Percentiles rank a stretch among this genome's conserved stretches.
Evolutionary conservation across 768 basidiomycete species (phyloP).

Genomic region (Obba rivulosa): DNA sequence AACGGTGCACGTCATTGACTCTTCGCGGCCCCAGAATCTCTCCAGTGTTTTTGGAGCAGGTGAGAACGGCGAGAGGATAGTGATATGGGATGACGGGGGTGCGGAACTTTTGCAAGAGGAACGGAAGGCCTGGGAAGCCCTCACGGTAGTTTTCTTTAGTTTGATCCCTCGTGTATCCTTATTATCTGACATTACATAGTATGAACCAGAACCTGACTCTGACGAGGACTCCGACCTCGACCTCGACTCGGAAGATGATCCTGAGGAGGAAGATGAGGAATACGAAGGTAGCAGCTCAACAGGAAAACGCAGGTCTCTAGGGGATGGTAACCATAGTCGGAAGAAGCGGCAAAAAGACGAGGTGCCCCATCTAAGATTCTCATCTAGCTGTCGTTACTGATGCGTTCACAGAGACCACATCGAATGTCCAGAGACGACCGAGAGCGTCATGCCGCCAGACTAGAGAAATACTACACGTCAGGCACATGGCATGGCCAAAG

Average conservation of each 20-base stretch:
- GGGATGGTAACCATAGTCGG: conserved; percentile 33
- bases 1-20: conserved; percentile 91
- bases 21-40: conserved; percentile 85
- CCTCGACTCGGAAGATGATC: conserved; percentile 38
- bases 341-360: conserved; percentile 52
- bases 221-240: conserved; percentile 51
- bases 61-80: conserved; percentile 61
- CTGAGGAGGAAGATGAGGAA: conserved; percentile 39
- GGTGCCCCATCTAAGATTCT: conserved; percentile 1
- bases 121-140: conserved; percentile 76
- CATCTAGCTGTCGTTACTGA: too few species aligned
- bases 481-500: conserved; percentile 90
- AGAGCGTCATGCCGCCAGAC: conserved; percentile 49
- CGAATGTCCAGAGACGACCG: conserved; percentile 70
- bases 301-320: conserved; percentile 46
- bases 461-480: conserved; percentile 78
- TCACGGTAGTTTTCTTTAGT: conserved; percentile 49
- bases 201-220: conserved; percentile 71
- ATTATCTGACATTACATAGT: conserved; percentile 41
- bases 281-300: conserved; percentile 31
- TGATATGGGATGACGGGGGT: conserved; percentile 92
- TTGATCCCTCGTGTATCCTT: background rate
- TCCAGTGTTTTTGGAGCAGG: conserved; percentile 76
- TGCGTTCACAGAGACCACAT: conserved; percentile 34
- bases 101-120: conserved; percentile 66